Percentiles rank a stretch among this genome's conserved stretches.
Evolutionary conservation across 139 green algal species (phyloP).

Genomic region (Desmodesmus armatus): DNA sequence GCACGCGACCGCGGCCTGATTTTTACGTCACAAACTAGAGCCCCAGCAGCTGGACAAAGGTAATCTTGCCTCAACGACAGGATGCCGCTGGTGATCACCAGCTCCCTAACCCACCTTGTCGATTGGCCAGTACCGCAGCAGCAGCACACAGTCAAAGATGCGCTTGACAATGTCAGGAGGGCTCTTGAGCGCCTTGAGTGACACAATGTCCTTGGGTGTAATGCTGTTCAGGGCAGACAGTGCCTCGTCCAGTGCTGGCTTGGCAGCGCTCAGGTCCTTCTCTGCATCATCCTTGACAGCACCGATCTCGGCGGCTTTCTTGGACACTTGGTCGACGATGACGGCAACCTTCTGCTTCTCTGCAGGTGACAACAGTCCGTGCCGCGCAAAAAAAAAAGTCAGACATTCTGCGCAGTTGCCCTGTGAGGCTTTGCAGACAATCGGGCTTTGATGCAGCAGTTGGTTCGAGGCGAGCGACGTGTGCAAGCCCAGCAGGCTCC

Average conservation of each 20-base stretch:
- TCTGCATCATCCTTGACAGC: slow-evolving; percentile 87
- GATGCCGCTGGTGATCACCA: background rate
- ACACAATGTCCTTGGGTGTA: slow-evolving; percentile 88
- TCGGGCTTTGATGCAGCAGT: background rate
- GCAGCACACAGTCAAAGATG: slow-evolving; percentile 96
- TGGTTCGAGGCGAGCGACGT: too few relatives aligned
- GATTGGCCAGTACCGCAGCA: slow-evolving; percentile 77
- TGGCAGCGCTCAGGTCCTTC: slow-evolving; percentile 88
- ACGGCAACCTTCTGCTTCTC: slow-evolving; percentile 89
- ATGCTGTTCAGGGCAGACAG: slow-evolving; percentile 86
- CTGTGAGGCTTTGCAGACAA: too few relatives aligned
- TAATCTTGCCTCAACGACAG: background rate
- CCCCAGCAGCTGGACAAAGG: too few relatives aligned
- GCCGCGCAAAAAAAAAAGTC: background rate
- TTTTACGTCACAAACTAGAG: too few relatives aligned
- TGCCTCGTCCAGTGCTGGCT: slow-evolving; percentile 93
- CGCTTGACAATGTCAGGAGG: slow-evolving; percentile 96
- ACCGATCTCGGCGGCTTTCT: slow-evolving; percentile 73
- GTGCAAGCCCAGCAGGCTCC: too few relatives aligned
- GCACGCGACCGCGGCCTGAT: too few relatives aligned
- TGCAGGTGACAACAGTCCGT: background rate
- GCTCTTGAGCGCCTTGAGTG: slow-evolving; percentile 95
- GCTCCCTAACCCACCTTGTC: slow-evolving; percentile 7
- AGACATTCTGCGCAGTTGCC: too few relatives aligned
- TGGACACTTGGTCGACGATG: slow-evolving; percentile 82